phyloP scores from a whole-genome alignment of 345 rosid genomes.

The Lumnitzera racemosa region DNA sequence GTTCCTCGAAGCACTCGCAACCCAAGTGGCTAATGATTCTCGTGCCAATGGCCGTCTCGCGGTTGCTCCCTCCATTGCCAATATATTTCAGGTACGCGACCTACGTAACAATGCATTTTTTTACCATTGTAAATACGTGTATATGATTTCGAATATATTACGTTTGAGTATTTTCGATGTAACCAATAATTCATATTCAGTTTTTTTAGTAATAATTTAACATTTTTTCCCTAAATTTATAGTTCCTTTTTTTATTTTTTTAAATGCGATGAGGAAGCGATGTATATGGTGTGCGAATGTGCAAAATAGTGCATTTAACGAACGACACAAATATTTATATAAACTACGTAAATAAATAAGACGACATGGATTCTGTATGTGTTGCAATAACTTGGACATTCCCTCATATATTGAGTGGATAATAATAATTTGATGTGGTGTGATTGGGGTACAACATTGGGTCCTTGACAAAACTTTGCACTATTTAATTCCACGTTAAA shows the following conservation, averaged over 20 bases:
- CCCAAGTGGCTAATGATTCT: constrained; percentile 57
- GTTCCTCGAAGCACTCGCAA: constrained; percentile 76
- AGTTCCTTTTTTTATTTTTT: too few relatives aligned
- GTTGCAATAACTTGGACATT: too few relatives aligned
- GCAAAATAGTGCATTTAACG: background rate
- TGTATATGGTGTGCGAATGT: too few relatives aligned
- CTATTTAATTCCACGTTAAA: too few relatives aligned
- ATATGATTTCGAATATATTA: background rate
- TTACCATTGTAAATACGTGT: background rate
- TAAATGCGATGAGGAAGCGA: background rate
- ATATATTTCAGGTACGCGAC: constrained; percentile 57
- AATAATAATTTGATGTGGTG: too few relatives aligned
- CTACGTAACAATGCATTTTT: background rate
- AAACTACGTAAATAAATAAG: too few relatives aligned
- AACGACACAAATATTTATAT: background rate
- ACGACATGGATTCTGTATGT: too few relatives aligned
- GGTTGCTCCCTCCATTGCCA: constrained; percentile 67
- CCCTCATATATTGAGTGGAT: too few relatives aligned
- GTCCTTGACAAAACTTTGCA: too few relatives aligned
- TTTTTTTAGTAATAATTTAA: too few relatives aligned
- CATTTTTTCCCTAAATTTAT: too few relatives aligned
- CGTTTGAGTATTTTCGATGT: background rate
- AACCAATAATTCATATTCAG: background rate
- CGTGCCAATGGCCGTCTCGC: constrained; percentile 51
- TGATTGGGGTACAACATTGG: too few relatives aligned